Base-by-base conservation (phyloP, 306 rosid genomes). In the Herpetospermum pedunculosum region DNA sequence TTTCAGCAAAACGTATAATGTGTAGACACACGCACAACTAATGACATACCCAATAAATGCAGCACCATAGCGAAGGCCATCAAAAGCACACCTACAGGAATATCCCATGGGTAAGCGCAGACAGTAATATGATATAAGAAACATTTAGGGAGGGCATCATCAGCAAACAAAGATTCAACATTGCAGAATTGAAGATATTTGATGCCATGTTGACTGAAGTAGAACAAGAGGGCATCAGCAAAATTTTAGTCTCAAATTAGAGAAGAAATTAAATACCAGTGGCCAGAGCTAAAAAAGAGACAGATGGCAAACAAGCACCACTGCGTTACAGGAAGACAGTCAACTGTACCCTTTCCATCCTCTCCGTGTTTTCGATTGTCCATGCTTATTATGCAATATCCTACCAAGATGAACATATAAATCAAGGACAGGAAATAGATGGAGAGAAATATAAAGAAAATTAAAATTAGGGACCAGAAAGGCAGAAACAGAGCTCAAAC, bases 1-100 rank as follows among this genome's bases (percentile, higher is more conserved):
- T 41, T 41, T 67, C 6, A 13, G 13, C 49, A 64, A 37, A 19
- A 35, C n/a, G 68, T 7, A 60, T 60, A 7, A 60, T 60, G 43
- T n/a, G 16, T 4, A 11, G 13, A 10, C 62, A 25, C 12, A 18
- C 29, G 8, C 72, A 65, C 72, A 23, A 32, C 48, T 32, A 12
- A 72, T 35, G 71, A 85, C 79, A 80, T 77, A 89, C 98, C 98
- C 97, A n/a, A 89, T 84, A 87, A 94, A 91, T 63, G 97, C 98
- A 83, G 98, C 98, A 59, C 90, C 92, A 75, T 94, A 94, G 64
- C 90, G 96, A 68, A 94, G 96, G 76, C 98, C 98, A 78, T 94
- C 98, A 79, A 94, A 94, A 62, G 98, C 98, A 79, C 98, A 94
- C 98, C 98, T 94, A 84, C 75, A 76, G 80, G 62, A 69, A 70